Base-by-base conservation (phyloP, 164 flowering plant species). In the Liriodendron chinense region DNA sequence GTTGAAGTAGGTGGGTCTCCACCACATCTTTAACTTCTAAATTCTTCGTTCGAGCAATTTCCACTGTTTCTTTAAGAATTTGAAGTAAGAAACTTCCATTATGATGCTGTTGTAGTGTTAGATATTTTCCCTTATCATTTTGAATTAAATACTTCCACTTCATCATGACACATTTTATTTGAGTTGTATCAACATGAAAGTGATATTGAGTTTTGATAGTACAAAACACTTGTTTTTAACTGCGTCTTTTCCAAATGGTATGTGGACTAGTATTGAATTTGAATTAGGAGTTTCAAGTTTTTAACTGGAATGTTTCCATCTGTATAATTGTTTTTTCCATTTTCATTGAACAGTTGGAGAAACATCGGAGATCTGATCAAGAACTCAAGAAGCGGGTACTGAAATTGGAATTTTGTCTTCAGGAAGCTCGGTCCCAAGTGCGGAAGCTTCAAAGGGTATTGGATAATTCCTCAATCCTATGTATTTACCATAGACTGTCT, bases 391-490 rank as follows among this genome's bases (percentile, higher is more conserved):
- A 92, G 85, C 91, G 88, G 78, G 97, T 96, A 25, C 65, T 94
- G 73, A 94, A 92, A 80, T 82, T 96, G 79, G 99, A 96, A 78
- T 94, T 94, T 74, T 92, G 97, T 77, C 90, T 94, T 76, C 99
- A 94, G 72, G 97, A 92, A 79, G 86, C 97, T 78, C 95, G 97
- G 23, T 79, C 92, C 18, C 98, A 92, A 79, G 91, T 91, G 24
- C 82, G 94, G 78, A 94, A 90, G 79, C 96, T 94, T 47, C 98
- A 92, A 76, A 86, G 92, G 91, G 98, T 96, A 88, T 79, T 23
- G 14, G 21, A 3, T 63, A 20, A 16, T 18, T 63, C 24, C 10
- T 63, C 24, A 18, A 63, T 18, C 65, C 18, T 53, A 16, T 10
- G 18, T 53, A 53, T 53, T 53, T 53, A 53, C 59, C 13, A 53